Evolutionary conservation across 352 stramenopile genomes (phyloP), one percentile per base, ranked within the genome.

Genomic region (Phytophthora citrophthora): DNA sequence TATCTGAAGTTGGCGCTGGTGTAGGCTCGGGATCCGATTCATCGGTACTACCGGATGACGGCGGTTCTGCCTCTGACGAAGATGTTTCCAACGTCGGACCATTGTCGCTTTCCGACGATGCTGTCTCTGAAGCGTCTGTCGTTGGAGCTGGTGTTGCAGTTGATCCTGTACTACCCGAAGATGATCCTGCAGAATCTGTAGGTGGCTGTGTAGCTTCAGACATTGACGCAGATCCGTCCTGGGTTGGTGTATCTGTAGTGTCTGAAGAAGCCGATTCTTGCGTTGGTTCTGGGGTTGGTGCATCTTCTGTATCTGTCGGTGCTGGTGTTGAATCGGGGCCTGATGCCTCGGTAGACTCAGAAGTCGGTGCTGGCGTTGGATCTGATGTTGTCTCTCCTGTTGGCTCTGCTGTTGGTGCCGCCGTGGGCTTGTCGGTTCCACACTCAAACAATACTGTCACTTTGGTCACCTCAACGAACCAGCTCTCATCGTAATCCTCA

Each of bases 381-480:
- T 61, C 29, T 11, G 31, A 39, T 44, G 31, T 71, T n/a, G 63
- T 34, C 45, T 43, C 36, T 40, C 38, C 23, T 5, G 64, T 68
- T 24, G 64, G 51, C 11, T 60, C 43, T 11, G 46, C 38, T 6
- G 65, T 74, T 20, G 65, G 65, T 12, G 54, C 60, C 5, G 47
- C 27, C 15, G 60, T 70, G 49, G 54, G 44, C 13, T 73, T 62
- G 12, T 67, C 38, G 5, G 18, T 41, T 27, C 44, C 66, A 45
- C 66, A 74, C 2, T 43, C 39, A 41, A 52, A 67, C 24, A 74
- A 32, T 16, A 62, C 60, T 13, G 65, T 70, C 54, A 67, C 60
- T 45, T 67, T 59, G 2, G 54, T 74, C 43, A 64, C 46, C 36
- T 70, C 41, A 18, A 70, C 66, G 46, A 70, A 70, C 66, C 66